Base-by-base conservation (phyloP, 208 protist genomes). In the Crithidia expoeki region DNA sequence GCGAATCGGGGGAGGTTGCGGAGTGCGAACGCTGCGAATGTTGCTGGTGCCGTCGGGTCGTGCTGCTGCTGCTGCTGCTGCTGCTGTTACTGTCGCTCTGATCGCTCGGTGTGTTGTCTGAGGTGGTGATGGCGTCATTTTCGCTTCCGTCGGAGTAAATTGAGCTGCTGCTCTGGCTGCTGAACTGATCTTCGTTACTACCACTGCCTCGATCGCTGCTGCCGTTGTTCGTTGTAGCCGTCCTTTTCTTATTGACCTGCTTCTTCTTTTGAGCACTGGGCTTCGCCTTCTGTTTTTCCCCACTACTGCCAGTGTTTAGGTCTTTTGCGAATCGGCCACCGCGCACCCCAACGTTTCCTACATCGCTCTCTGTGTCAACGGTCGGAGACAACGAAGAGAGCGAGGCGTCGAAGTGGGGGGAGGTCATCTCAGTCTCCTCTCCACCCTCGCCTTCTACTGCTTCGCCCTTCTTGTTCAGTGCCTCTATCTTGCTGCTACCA, bases 371-470 rank as follows among this genome's bases (percentile, higher is more conserved):
- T n/a, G n/a, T n/a, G n/a, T n/a, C n/a, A n/a, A n/a, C n/a, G n/a
- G n/a, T n/a, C n/a, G n/a, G n/a, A n/a, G 56, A 61, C 36, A 40
- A 63, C 6, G 58, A 33, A n/a, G 42, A 21, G 42, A 42, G 38
- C 28, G 59, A 65, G 2, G 30, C n/a, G 44, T 55, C 42, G 27
- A 44, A 65, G 44, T 42, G 59, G 46, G 55, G 44, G 10, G 59
- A 52, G 19, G 59, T 19, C 44, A 53, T 65, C 16, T 65, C 59
- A 2, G 27, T 30, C 14, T 19, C 44, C 2, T 52, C 59, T 1
- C 17, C 44, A 2, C 44, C 30, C 19, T 38, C 32, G 55, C 17
- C 21, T 27, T 42, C n/a, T 14, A 5, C 28, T 17, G 5, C 42
- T 36, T 27, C 40, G 14, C 34, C 19, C 7, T 28, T 23, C 28